These are phyloP conservation scores for Protomyces lactucae-debilis DNA, from an alignment of 1,139 yeast species.

Conservation along the genomic window DNA sequence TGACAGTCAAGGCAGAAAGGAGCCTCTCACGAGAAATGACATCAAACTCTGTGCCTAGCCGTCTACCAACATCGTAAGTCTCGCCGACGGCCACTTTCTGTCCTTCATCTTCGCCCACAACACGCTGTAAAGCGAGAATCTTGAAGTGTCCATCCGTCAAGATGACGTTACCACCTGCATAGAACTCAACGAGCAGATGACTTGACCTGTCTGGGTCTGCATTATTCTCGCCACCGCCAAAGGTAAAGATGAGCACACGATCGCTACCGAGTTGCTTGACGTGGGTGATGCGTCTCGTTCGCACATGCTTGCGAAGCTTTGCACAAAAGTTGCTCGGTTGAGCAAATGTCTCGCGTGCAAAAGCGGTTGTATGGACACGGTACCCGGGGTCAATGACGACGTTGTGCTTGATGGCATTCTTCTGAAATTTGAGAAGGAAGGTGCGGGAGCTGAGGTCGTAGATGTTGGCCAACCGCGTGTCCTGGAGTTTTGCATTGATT, in stretches of 20 bases:
- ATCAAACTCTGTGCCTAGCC: slow-evolving; percentile 12
- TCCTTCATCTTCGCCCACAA: slow-evolving; percentile 63
- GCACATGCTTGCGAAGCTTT: slow-evolving; percentile 73
- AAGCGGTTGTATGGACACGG: slow-evolving; percentile 71
- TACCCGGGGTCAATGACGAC: slow-evolving; percentile 83
- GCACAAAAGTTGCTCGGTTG: slow-evolving; percentile 81
- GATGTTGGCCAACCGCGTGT: slow-evolving; percentile 65
- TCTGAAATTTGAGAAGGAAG: slow-evolving; percentile 70
- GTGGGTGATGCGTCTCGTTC: slow-evolving; percentile 68
- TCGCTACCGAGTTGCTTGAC: slow-evolving; percentile 72
- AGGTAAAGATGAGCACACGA: slow-evolving; percentile 71
- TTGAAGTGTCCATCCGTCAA: slow-evolving; percentile 63
- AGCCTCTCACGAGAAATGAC: slow-evolving; percentile 22
- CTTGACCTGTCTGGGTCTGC: slow-evolving; percentile 37
- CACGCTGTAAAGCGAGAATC: slow-evolving; percentile 69
- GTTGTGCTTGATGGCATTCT: slow-evolving; percentile 74
- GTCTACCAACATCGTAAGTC: slow-evolving; percentile 50
- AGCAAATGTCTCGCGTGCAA: slow-evolving; percentile 71
- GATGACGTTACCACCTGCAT: slow-evolving; percentile 88
- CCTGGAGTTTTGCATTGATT: slow-evolving; percentile 44
- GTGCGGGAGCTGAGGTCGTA: slow-evolving; percentile 74
- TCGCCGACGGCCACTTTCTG: slow-evolving; percentile 69
- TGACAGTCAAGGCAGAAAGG: slow-evolving; percentile 3
- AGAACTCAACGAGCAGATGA: slow-evolving; percentile 80
- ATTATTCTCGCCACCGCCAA: slow-evolving; percentile 57